Conservation (phyloP, 768 basidiomycete genomes). For the Lentinula guzmanii region DNA sequence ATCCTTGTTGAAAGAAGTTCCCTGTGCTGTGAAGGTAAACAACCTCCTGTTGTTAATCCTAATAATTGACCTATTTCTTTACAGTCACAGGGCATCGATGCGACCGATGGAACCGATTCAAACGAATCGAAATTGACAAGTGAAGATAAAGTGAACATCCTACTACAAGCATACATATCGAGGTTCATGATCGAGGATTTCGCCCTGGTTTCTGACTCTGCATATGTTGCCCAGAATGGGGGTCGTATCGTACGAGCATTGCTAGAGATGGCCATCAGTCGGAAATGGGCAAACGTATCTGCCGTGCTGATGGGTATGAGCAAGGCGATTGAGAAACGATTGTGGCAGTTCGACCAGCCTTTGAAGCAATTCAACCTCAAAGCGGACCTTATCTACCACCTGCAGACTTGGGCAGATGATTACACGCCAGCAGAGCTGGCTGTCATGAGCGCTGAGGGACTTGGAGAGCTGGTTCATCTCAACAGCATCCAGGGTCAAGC, state of each 20-base stretch:
- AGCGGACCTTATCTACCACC: constrained; percentile 67
- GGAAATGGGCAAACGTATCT: constrained; percentile 83
- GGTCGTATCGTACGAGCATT: constrained; percentile 93
- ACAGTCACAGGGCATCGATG: constrained; percentile 31
- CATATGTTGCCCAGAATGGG: constrained; percentile 91
- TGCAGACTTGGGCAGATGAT: constrained; percentile 80
- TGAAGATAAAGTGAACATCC: constrained; percentile 88
- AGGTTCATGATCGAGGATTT: constrained; percentile 82
- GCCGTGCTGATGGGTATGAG: constrained; percentile 82
- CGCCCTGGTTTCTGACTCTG: constrained; percentile 91
- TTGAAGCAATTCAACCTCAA: constrained; percentile 78
- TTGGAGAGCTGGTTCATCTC: constrained; percentile 78
- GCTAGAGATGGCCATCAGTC: constrained; percentile 89
- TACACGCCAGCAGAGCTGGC: constrained; percentile 70
- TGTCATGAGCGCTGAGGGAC: constrained; percentile 51
- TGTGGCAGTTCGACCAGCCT: constrained; percentile 96
- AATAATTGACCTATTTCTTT: neutral
- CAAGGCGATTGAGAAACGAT: constrained; percentile 85
- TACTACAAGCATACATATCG: constrained; percentile 89
- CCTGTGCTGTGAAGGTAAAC: constrained; percentile 74
- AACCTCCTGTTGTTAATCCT: neutral
- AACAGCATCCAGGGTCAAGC: constrained; percentile 83
- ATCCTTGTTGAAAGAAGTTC: constrained; percentile 56
- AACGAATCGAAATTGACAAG: constrained; percentile 15
- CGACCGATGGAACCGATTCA: neutral